Conservation (phyloP, 78 protist genomes). For the Ministeria vibrans region DNA sequence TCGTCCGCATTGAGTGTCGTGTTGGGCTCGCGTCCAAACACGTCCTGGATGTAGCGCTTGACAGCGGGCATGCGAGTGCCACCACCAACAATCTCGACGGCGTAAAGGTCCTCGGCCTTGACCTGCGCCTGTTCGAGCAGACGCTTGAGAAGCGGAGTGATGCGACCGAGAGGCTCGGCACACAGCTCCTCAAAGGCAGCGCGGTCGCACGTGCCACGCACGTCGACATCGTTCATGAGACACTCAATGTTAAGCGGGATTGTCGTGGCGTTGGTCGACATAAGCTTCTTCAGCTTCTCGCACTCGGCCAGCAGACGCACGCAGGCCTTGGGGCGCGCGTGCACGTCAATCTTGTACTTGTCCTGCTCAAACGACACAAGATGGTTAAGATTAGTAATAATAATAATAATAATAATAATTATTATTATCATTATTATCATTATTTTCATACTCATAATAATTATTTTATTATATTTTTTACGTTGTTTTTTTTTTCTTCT, state of each 20-base stretch:
- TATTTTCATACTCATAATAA: too few relatives aligned
- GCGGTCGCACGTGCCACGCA: background rate
- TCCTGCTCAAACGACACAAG: background rate
- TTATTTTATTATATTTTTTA: too few relatives aligned
- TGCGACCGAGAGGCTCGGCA: conserved; percentile 12
- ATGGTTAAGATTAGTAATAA: too few relatives aligned
- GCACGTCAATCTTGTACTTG: conserved; percentile 71
- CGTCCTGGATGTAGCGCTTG: conserved; percentile 15
- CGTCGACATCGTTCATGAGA: conserved; percentile 79
- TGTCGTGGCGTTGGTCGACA: conserved; percentile 51
- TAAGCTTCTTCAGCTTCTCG: conserved; percentile 75
- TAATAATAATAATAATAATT: too few relatives aligned
- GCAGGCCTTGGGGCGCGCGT: conserved; percentile 48
- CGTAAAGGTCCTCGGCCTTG: background rate
- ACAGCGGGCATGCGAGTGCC: conserved; percentile 23
- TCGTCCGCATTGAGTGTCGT: conserved; percentile 86
- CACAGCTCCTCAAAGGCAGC: background rate
- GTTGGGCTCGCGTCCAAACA: conserved; percentile 9
- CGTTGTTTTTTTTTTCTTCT: too few relatives aligned
- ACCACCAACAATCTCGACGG: conserved; percentile 30
- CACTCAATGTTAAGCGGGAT: conserved; percentile 75
- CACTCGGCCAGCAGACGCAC: conserved; percentile 63
- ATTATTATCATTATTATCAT: too few relatives aligned
- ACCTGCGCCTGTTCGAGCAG: conserved; percentile 25
- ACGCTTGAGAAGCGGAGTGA: conserved; percentile 29